Evolutionary conservation across 805 yeast species (phyloP), one percentile per base, ranked within the genome.

Genomic region (Teunomyces lycoperdinae): DNA sequence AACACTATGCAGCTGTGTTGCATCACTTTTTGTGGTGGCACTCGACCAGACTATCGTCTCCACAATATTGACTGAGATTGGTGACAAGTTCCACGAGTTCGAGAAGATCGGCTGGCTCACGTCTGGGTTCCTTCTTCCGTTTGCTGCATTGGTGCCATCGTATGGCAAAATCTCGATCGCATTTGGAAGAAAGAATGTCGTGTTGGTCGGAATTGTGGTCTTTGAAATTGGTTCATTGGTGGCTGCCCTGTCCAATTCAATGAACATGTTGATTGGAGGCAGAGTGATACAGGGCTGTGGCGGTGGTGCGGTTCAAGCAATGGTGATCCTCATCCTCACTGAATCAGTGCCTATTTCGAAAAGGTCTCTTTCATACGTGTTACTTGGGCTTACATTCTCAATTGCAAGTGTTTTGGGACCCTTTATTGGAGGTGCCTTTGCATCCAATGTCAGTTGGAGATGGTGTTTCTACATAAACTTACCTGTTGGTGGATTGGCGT

Each of bases 381-480:
- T 67, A 4, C 56, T 74, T 28, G 74, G 76, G 0, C 60, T 70
- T 5, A 71, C 76, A 0, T 81, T 74, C 55, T 76, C 79, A 0
- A 63, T 77, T 2, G 77, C 85, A 0, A 71, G 79, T 7, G 81
- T 79, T 7, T 53, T 73, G 17, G 89, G 89, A 1, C 89, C 90
- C 0, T 66, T 83, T 34, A 58, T 84, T 20, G 89, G 89, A 10
- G 89, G 89, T 28, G 83, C 81, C 0, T 77, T 85, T 48, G 74
- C 87, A 1, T 64, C 79, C 2, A 67, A 76, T 44, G 80, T 74
- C 4, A 66, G 79, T n/a, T 85, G 90, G 90, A 71, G 90, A 57
- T 84, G 90, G 89, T 81, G 88, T 56, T 86, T 84, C 60, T 86
- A 80, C 64, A 72, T 86, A 52, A 85, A 85, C 61, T 61, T 86